Conservation (phyloP, 371 early-diverging fungal species). For the Mucor circinelloides region DNA sequence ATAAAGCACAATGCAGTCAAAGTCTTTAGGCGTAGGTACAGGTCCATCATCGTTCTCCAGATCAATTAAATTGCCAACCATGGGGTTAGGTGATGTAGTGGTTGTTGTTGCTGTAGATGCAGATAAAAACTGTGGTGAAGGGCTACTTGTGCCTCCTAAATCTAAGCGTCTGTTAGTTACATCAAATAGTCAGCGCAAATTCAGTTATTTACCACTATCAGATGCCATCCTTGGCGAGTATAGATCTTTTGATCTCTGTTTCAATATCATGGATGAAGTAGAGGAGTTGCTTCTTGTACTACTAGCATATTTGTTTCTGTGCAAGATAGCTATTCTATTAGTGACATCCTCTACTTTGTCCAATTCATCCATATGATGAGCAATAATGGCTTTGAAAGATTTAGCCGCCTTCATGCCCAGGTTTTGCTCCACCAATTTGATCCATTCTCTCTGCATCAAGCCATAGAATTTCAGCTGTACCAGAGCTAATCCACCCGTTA, state of each 20-base stretch:
- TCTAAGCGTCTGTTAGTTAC: neutral
- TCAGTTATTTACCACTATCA: slow-evolving; percentile 4
- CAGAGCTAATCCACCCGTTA: slow-evolving; percentile 59
- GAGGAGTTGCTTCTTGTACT: slow-evolving; percentile 6
- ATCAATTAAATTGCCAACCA: slow-evolving; percentile 5
- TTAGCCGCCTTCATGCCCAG: slow-evolving; percentile 10
- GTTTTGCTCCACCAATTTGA: slow-evolving; percentile 30
- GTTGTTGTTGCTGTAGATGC: neutral
- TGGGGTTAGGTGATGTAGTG: neutral
- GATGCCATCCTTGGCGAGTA: neutral
- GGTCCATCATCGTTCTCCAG: slow-evolving; percentile 5
- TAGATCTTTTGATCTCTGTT: neutral
- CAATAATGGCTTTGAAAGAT: slow-evolving; percentile 12
- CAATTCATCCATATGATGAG: slow-evolving; percentile 3
- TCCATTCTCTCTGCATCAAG: slow-evolving; percentile 43
- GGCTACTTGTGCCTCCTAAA: neutral
- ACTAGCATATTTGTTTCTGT: neutral
- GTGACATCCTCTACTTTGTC: slow-evolving; percentile 13
- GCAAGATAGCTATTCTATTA: slow-evolving; percentile 17
- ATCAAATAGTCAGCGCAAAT: neutral
- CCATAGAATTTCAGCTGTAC: slow-evolving; percentile 60
- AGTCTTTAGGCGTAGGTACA: slow-evolving; percentile 8
- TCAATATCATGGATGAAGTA: neutral
- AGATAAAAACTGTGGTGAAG: neutral
- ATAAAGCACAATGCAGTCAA: slow-evolving; percentile 25